Percentiles rank a stretch among this genome's conserved stretches.
Evolutionary conservation across 768 basidiomycete genomes (phyloP).

Genomic region (Boletus insuetus): DNA sequence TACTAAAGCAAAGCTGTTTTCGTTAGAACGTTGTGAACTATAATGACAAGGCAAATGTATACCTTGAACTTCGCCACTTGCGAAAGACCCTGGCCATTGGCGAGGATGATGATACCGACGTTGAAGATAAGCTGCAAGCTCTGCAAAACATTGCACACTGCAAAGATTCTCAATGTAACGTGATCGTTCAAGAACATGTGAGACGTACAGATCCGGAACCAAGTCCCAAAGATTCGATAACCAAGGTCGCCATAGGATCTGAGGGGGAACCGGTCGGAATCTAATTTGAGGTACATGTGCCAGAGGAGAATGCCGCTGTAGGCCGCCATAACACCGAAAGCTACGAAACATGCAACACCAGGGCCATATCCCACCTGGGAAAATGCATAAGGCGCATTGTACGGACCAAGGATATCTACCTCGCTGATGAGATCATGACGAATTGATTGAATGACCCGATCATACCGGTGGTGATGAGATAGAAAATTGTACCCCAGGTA

Average conservation of each 20-base stretch:
- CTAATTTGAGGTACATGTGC: conserved; percentile 53
- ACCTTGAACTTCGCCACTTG: conserved; percentile 49
- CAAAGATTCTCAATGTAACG: not conserved
- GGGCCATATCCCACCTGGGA: conserved; percentile 63
- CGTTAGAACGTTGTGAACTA: not conserved
- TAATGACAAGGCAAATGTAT: not conserved
- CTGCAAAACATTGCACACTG: conserved; percentile 48
- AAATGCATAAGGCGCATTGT: conserved; percentile 57
- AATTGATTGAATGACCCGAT: not conserved
- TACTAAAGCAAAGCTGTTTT: conserved; percentile 52
- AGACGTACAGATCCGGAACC: conserved; percentile 38
- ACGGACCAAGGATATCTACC: conserved; percentile 57
- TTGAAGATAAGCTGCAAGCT: conserved; percentile 55
- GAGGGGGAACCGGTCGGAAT: conserved; percentile 53
- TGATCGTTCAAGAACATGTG: not conserved
- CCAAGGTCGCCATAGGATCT: conserved; percentile 52
- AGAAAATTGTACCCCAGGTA: conserved; percentile 51
- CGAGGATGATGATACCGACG: conserved; percentile 36
- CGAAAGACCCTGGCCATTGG: conserved; percentile 51
- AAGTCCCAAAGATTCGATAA: conserved; percentile 51
- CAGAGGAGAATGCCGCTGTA: conserved; percentile 58
- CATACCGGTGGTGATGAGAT: conserved; percentile 51
- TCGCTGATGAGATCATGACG: conserved; percentile 6
- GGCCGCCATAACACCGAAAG: conserved; percentile 39
- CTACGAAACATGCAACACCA: conserved; percentile 35